Conservation (phyloP, 1,284 basidiomycete genomes). For the Porodaedalea pini region DNA sequence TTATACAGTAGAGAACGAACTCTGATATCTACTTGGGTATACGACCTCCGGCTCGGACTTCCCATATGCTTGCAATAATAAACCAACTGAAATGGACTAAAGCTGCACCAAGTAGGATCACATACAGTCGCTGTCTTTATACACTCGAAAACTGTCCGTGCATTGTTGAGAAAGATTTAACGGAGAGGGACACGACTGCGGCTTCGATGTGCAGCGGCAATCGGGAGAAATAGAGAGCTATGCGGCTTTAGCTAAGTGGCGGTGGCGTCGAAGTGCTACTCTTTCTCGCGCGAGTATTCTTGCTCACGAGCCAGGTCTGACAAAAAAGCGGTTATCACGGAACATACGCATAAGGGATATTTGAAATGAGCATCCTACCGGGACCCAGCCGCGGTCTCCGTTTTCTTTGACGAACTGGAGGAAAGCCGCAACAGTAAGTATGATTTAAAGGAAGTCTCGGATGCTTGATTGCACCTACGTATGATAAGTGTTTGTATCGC, state of each 20-base stretch:
- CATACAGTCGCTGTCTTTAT: no score
- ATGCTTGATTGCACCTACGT: conserved; percentile 23
- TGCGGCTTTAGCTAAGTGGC: no score
- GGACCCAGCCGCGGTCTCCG: conserved; percentile 47
- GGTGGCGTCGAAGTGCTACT: no score
- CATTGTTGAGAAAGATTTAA: no score
- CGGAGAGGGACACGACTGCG: not conserved
- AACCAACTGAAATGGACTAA: no score
- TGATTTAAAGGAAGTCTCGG: not conserved
- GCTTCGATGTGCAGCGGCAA: not conserved
- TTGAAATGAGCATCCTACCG: conserved; percentile 26
- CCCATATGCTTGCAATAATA: no score
- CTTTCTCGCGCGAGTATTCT: not conserved
- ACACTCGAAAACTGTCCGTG: no score
- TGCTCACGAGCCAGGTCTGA: not conserved
- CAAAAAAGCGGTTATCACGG: not conserved
- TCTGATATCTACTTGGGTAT: no score
- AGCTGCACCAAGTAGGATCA: no score
- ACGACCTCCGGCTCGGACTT: no score
- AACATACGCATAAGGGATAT: not conserved
- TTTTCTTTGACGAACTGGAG: conserved; percentile 39
- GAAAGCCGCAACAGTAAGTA: conserved; percentile 18
- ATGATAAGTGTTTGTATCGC: conserved; percentile 56
- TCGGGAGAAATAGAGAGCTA: no score
- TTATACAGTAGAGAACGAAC: no score